Evolutionary conservation across 2,329 filamentous ascomycete genomes (phyloP), one percentile per base, ranked within the genome.

Genomic region (Paecilomyces variotii): DNA sequence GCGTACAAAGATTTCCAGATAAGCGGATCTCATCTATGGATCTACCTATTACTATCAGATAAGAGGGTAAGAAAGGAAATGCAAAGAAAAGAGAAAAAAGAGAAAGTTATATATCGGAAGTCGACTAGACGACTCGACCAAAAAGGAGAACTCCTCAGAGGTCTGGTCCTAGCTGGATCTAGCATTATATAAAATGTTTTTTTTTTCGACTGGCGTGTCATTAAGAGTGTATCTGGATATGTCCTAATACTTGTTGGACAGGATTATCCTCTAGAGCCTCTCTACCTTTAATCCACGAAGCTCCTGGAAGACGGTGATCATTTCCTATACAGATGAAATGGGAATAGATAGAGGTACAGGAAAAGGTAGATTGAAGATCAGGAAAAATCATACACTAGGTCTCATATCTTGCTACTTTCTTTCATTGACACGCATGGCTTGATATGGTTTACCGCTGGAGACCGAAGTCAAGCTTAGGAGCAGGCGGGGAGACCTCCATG

Each of bases 401-500:
- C 35, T 45, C 35, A 6, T 45, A 19, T 45, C 14, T n/a, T 6
- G 19, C 5, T n/a, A 12, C n/a, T 5, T 4, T 19, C 35, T 19
- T 2, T 19, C 1, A 2, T 45, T 19, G 12, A 45, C 3, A 5
- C 2, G 14, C 35, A 45, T 45, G 35, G 14, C n/a, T 19, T 19
- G n/a, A n/a, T 10, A 4, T 19, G 4, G 14, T n/a, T 45, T 45
- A 45, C 14, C 35, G 35, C 12, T 45, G 35, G n/a, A 45, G 14
- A 45, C 35, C 14, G 14, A 45, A 45, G 35, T 45, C n/a, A 19
- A 45, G 14, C 35, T 45, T 19, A n/a, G 35, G 14, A 45, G n/a
- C 12, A 45, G 69, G 19, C 67, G 66, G 7, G 65, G 65, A 0
- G 56, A 72, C 67, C 62, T 72, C 70, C 49, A 72, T 60, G 24